These are phyloP conservation scores for Mycoemilia scoparia DNA, from an alignment of 192 early-diverging fungal genomes.

Conservation along the genomic window DNA sequence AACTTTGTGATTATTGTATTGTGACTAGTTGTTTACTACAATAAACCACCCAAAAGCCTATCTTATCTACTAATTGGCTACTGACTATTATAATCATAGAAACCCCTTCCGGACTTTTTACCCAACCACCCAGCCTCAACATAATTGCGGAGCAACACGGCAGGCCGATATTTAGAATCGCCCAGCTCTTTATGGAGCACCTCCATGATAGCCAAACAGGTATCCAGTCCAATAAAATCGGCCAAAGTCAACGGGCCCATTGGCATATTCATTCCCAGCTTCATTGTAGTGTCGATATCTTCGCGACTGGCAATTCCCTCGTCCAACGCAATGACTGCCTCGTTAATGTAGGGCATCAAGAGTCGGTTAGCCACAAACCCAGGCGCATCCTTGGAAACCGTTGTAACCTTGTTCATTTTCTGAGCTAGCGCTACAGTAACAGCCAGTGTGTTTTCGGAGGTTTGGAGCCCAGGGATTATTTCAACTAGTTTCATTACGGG, in stretches of 20 bases:
- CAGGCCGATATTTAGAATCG: constrained; percentile 89
- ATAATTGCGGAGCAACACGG: constrained; percentile 77
- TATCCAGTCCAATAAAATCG: constrained; percentile 96
- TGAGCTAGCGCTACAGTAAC: constrained; percentile 58
- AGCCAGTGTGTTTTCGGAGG: constrained; percentile 45
- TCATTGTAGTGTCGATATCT: constrained; percentile 98
- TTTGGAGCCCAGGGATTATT: constrained; percentile 87
- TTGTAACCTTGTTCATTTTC: constrained; percentile 87
- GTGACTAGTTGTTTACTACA: too few species aligned
- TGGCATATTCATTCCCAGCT: constrained; percentile 86
- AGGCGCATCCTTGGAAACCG: constrained; percentile 71
- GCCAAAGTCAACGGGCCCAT: constrained; percentile 96
- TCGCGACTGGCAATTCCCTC: constrained; percentile 75
- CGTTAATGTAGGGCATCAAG: constrained; percentile 99
- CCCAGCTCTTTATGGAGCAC: constrained; percentile 80
- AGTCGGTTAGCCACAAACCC: constrained; percentile 95
- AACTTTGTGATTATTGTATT: too few species aligned
- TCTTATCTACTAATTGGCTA: too few species aligned
- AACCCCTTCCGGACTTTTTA: constrained; percentile 75
- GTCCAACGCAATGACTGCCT: constrained; percentile 73
- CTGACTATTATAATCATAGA: constrained; percentile 77
- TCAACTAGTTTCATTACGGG: constrained; percentile 95
- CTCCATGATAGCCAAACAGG: constrained; percentile 92
- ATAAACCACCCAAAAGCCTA: too few species aligned
- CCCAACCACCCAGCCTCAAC: constrained; percentile 95